Conservation (phyloP, 306 rosid species). For the Gastrolobium villosum region DNA sequence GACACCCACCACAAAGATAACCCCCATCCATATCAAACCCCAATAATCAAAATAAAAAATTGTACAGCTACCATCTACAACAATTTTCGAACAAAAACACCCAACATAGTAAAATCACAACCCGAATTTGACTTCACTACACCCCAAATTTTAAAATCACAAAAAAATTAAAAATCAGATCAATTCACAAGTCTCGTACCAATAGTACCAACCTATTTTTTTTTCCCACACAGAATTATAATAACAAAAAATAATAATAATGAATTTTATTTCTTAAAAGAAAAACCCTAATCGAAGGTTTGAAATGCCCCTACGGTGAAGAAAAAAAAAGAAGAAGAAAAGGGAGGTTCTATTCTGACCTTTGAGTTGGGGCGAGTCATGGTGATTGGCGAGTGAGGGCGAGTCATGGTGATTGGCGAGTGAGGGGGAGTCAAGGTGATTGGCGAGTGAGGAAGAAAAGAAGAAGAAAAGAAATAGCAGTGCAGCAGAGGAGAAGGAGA, state of each 20-base stretch:
- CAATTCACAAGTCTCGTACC: too few species aligned
- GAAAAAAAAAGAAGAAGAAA: not conserved
- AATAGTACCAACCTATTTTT: too few species aligned
- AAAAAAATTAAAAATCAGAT: not conserved
- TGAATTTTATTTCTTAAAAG: too few species aligned
- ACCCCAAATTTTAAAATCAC: not conserved
- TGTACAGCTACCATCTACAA: not conserved
- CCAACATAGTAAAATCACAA: not conserved
- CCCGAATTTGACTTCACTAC: not conserved
- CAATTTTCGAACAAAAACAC: not conserved
- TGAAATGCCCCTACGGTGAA: not conserved
- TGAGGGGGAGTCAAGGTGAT: not conserved
- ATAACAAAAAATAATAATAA: too few species aligned
- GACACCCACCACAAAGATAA: not conserved
- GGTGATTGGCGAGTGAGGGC: too few species aligned
- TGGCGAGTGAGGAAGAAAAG: not conserved
- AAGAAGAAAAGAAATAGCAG: not conserved
- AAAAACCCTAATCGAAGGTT: not conserved
- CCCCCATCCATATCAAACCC: not conserved
- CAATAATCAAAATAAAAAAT: not conserved
- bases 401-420: too few species aligned
- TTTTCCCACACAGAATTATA: too few species aligned
- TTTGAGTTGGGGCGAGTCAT: conserved; percentile 12
- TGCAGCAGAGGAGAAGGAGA: conserved; percentile 12
- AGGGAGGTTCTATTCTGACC: not conserved